A percentile compares a stretch with the other conserved stretches of the same genome.
Evolutionary conservation across 768 basidiomycete genomes (phyloP).

Genomic region (Rhizopogon vesiculosus): DNA sequence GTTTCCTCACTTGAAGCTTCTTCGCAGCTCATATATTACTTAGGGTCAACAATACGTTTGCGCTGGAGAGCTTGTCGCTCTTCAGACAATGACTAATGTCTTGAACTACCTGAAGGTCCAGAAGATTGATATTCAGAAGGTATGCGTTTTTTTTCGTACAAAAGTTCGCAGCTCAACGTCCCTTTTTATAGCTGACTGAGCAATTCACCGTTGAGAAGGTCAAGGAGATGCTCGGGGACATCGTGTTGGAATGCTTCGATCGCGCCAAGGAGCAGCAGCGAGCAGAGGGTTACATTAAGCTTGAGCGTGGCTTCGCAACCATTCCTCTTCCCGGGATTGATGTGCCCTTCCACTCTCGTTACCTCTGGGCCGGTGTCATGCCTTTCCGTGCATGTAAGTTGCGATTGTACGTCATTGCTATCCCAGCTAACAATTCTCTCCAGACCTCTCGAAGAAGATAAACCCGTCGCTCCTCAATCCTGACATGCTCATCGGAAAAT

Average conservation of each 20-base stretch:
- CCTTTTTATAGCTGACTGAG: conserved; percentile 66
- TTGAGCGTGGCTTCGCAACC: conserved; percentile 96
- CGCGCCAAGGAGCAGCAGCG: conserved; percentile 75
- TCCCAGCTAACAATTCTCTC: background rate
- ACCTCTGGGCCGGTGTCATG: conserved; percentile 97
- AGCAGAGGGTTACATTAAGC: conserved; percentile 82
- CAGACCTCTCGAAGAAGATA: conserved; percentile 97
- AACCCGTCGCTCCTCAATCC: conserved; percentile 88
- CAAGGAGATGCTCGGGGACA: conserved; percentile 92
- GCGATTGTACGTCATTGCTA: background rate
- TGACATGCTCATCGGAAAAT: conserved; percentile 90
- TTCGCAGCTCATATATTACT: conserved; percentile 6
- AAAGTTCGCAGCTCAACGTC: background rate
- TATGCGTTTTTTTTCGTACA: conserved; percentile 19
- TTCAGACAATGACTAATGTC: conserved; percentile 94
- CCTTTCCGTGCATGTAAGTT: conserved; percentile 92
- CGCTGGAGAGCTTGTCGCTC: conserved; percentile 90
- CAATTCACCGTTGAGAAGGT: conserved; percentile 88
- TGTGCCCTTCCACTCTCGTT: conserved; percentile 99
- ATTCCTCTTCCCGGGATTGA: conserved; percentile 96
- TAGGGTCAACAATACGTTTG: conserved; percentile 99
- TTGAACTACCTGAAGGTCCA: conserved; percentile 95
- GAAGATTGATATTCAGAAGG: conserved; percentile 91
- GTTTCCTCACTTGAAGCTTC: background rate
- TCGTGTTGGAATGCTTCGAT: conserved; percentile 77